Evolutionary conservation across 257 asterid genomes (phyloP).

Genomic region (Solanum ahanhuiri): DNA sequence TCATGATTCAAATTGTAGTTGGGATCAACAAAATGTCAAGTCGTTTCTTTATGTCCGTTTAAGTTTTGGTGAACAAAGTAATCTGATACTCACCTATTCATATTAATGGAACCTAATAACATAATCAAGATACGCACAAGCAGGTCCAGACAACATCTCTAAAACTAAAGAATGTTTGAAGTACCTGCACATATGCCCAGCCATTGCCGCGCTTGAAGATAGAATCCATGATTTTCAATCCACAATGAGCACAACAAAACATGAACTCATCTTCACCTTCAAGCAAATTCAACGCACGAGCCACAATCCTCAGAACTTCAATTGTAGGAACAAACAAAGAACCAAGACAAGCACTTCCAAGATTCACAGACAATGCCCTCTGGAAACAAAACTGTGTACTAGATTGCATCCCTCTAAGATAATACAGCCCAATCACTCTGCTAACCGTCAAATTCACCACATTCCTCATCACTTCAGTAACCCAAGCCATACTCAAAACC

Average conservation of each 20-base stretch:
- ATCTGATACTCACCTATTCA: background rate
- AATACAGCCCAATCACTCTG: constrained; percentile 77
- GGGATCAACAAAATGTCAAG: too few species aligned
- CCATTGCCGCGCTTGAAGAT: constrained; percentile 83
- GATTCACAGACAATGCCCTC: constrained; percentile 65
- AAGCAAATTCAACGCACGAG: constrained; percentile 77
- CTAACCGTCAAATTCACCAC: constrained; percentile 81
- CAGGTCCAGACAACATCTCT: background rate
- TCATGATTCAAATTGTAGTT: too few species aligned
- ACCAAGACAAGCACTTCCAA: constrained; percentile 92
- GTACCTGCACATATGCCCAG: constrained; percentile 97
- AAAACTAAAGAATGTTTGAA: background rate
- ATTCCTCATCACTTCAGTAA: constrained; percentile 96
- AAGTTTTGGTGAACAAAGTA: background rate
- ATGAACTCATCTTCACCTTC: constrained; percentile 98
- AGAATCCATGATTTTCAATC: constrained; percentile 78
- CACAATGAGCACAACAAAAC: constrained; percentile 95
- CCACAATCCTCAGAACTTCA: constrained; percentile 68
- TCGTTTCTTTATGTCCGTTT: background rate
- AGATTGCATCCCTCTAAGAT: constrained; percentile 90
- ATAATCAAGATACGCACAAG: background rate
- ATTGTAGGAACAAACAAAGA: constrained; percentile 86
- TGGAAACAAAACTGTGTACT: constrained; percentile 81
- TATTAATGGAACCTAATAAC: background rate
- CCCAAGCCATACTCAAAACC: constrained; percentile 73